Base-by-base conservation (phyloP, 2,329 filamentous ascomycete species). In the Fusarium nematophilum region DNA sequence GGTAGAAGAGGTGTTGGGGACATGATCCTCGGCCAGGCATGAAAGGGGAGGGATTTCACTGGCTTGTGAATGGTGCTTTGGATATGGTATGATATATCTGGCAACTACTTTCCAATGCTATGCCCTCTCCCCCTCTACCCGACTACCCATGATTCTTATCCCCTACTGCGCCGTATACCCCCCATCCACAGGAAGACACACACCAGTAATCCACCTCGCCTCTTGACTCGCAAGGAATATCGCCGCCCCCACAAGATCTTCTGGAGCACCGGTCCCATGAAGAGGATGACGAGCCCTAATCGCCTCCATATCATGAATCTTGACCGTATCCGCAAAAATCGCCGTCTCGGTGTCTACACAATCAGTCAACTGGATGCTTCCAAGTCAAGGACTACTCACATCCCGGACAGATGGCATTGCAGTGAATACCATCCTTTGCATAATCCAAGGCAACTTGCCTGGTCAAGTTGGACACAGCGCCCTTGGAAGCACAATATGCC, bases 341-440 rank as follows among this genome's bases (percentile, higher is more conserved):
- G 70, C 70, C 0, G 71, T 73, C 14, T 65, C 55, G 0, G 65
- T 69, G 15, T 63, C 71, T 73, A 3, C 1, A 27, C 4, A 3
- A 4, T 9, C 3, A 21, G 18, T 44, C 27, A 31, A 4, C 11
- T 15, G n/a, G n/a, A n/a, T n/a, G n/a, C n/a, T n/a, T n/a, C n/a
- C 3, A 4, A 15, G 6, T n/a, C 9, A 15, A n/a, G 11, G 11
- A 25, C 18, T 27, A 37, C 57, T 46, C 14, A 65, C 65, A 85
- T 6, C 83, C 83, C 5, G 83, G 83, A 47, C 81, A 83, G 5
- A 86, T 74, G 0, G 81, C 81, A 61, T 85, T 85, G 27, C 78
- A 76, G 56, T 85, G 82, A 21, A 86, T 82, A 1, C 75, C 70
- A 9, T 79, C 66, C 1, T 67, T 66, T 0, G 78, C 82, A 58